phyloP scores from a whole-genome alignment of 116 monocot species.

The Cymodocea nodosa region DNA sequence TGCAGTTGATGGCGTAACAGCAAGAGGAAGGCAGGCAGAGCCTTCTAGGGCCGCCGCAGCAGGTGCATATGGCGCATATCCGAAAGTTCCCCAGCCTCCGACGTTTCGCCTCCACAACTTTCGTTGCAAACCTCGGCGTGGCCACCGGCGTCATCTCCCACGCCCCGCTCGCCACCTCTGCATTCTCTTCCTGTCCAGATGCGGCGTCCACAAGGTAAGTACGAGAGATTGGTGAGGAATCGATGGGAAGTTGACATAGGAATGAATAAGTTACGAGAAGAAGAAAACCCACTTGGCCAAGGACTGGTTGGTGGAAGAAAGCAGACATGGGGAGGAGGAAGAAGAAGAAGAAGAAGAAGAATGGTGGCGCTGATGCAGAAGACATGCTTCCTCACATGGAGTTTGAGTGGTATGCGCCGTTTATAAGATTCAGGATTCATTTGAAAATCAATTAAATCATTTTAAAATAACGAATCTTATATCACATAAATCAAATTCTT shows the following conservation, averaged over 20 bases:
- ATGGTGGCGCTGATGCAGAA: not conserved
- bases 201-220: not conserved
- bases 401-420: not conserved
- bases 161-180: not conserved
- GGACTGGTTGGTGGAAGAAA: not conserved
- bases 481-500: too few relatives aligned
- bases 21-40: constrained; percentile 78
- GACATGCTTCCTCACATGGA: not conserved
- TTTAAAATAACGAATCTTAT: too few relatives aligned
- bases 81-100: constrained; percentile 43
- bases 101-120: constrained; percentile 12
- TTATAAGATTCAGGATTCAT: too few relatives aligned
- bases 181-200: constrained; percentile 1
- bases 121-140: constrained; percentile 1
- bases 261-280: not conserved
- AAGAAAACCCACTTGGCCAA: constrained; percentile 6
- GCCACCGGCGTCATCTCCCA: constrained; percentile 28
- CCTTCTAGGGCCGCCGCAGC: constrained; percentile 68
- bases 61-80: constrained; percentile 77
- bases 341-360: constrained; percentile 5
- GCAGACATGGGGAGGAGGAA: constrained; percentile 1
- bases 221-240: not conserved
- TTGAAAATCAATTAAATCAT: too few relatives aligned
- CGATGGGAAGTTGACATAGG: not conserved
- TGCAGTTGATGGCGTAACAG: constrained; percentile 94